Percentiles rank a stretch among this genome's conserved stretches.
Conservation (phyloP, 768 basidiomycete species). For the Cystofilobasidium macerans region DNA sequence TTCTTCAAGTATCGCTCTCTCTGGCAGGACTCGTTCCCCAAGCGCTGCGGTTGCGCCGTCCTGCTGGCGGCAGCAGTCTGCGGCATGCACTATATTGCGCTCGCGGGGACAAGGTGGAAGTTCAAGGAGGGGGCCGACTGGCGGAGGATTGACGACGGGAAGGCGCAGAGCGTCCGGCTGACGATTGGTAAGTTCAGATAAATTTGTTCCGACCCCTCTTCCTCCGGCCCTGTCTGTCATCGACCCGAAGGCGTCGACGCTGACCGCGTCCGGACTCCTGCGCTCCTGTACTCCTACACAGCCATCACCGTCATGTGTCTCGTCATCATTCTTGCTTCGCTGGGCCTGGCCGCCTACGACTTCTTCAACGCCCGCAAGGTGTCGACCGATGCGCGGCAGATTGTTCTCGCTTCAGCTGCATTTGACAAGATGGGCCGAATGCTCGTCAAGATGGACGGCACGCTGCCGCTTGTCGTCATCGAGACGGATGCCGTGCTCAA, state of each 20-base stretch:
- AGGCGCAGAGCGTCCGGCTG: constrained; percentile 31
- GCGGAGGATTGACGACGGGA: constrained; percentile 28
- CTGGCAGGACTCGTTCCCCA: constrained; percentile 38
- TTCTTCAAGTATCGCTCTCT: constrained; percentile 38
- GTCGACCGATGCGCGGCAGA: constrained; percentile 33
- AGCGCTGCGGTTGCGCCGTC: constrained; percentile 33
- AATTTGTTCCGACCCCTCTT: too few relatives aligned
- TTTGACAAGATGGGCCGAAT: constrained; percentile 38
- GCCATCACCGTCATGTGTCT: constrained; percentile 40
- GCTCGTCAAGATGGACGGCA: constrained; percentile 38
- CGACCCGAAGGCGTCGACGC: constrained; percentile 3
- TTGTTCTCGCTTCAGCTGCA: constrained; percentile 37
- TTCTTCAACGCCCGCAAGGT: constrained; percentile 28
- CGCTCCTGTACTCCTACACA: background rate
- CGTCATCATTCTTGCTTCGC: constrained; percentile 34
- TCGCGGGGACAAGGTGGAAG: constrained; percentile 37
- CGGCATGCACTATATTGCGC: constrained; percentile 40
- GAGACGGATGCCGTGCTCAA: constrained; percentile 36
- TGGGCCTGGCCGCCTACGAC: constrained; percentile 34
- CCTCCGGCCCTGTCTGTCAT: background rate
- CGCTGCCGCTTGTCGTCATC: constrained; percentile 38
- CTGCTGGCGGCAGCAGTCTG: constrained; percentile 36
- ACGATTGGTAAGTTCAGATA: constrained; percentile 37
- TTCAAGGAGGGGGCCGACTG: constrained; percentile 2
- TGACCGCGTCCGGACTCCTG: background rate